A percentile compares a stretch with the other conserved stretches of the same genome.
Conservation (phyloP, 371 early-diverging fungal genomes). For the Mucor velutinosus region DNA sequence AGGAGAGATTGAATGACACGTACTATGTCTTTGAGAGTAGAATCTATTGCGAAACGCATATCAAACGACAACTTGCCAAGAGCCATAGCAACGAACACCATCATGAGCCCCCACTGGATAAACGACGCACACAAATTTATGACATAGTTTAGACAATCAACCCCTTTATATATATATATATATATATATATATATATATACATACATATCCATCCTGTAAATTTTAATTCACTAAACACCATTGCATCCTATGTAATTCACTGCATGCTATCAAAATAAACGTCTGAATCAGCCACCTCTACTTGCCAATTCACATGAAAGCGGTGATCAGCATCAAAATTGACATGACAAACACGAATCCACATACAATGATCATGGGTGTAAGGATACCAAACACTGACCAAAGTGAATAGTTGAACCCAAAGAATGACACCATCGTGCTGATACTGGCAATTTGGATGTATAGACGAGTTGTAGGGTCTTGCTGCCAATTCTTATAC, state of each 20-base stretch:
- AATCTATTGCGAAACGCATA: conserved; percentile 81
- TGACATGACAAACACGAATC: conserved; percentile 14
- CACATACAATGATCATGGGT: conserved; percentile 13
- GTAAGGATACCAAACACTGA: conserved; percentile 19
- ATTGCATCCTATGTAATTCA: not conserved
- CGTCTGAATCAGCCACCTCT: not conserved
- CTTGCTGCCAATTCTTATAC: conserved; percentile 30
- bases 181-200: not conserved
- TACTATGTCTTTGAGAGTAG: conserved; percentile 80
- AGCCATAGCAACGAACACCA: not conserved
- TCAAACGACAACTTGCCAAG: conserved; percentile 28
- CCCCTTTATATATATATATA: not conserved
- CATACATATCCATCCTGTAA: not conserved
- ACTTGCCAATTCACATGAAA: not conserved
- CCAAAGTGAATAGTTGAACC: conserved; percentile 22
- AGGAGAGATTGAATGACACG: conserved; percentile 32
- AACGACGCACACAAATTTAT: not conserved
- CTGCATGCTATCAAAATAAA: not conserved
- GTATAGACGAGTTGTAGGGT: conserved; percentile 17
- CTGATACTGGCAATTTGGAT: conserved; percentile 24
- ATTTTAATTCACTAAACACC: not conserved
- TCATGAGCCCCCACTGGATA: not conserved
- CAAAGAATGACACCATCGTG: conserved; percentile 20
- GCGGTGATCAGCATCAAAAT: conserved; percentile 6
- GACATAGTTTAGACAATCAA: not conserved